Conservation (phyloP, 164 flowering plant genomes). For the Berberis vulgaris region DNA sequence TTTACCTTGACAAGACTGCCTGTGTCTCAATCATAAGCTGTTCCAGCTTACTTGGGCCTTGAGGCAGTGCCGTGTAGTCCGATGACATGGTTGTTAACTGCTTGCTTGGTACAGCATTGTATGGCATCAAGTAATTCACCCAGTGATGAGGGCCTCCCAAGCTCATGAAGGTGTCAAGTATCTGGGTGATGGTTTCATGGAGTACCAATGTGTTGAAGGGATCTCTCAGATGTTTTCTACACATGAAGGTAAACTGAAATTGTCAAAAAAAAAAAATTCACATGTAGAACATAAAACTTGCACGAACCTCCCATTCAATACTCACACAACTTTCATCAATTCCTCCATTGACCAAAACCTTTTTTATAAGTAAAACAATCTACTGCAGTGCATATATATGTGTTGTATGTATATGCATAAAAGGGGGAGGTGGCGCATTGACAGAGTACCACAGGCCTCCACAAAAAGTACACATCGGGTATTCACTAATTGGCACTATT, state of each 20-base stretch:
- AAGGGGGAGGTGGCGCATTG: too few species aligned
- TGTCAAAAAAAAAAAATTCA: too few species aligned
- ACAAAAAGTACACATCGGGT: too few species aligned
- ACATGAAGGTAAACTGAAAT: slow-evolving; percentile 1
- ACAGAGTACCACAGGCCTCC: too few species aligned
- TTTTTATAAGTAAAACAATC: too few species aligned
- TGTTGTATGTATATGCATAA: too few species aligned
- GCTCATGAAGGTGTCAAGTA: slow-evolving; percentile 58
- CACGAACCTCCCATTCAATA: too few species aligned
- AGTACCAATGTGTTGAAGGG: slow-evolving; percentile 38
- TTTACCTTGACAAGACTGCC: slow-evolving; percentile 71
- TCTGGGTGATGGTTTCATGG: slow-evolving; percentile 56
- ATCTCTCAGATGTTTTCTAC: slow-evolving; percentile 82
- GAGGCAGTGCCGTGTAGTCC: slow-evolving; percentile 12
- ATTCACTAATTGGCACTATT: too few species aligned
- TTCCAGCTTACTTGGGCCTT: slow-evolving; percentile 45
- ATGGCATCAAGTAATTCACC: slow-evolving; percentile 68
- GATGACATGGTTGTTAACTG: slow-evolving; percentile 15
- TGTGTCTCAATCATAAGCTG: slow-evolving; percentile 74
- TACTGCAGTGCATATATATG: too few species aligned
- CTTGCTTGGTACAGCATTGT: slow-evolving; percentile 24
- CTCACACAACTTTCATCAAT: too few species aligned
- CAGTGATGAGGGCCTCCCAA: slow-evolving; percentile 51
- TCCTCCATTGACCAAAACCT: too few species aligned
- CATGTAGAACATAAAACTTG: too few species aligned